A percentile compares a stretch with the other conserved stretches of the same genome.
Conservation (phyloP, 2,329 filamentous ascomycete genomes). For the Paracorniculantispora psalliotae region DNA sequence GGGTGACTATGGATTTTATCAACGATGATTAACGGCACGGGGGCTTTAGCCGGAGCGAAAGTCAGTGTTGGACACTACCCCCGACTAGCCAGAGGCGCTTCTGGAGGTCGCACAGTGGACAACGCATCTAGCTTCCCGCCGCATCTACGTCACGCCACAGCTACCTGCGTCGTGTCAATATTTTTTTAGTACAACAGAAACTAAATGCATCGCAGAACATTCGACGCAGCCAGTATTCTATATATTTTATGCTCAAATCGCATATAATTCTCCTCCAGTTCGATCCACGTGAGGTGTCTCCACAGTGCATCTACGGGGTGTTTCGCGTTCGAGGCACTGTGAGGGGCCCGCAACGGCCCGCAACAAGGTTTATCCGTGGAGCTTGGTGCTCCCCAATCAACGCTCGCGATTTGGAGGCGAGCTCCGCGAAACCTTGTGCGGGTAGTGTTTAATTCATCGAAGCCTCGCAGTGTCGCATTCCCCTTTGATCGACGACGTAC, state of each 20-base stretch:
- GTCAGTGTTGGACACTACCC: slow-evolving; percentile 8
- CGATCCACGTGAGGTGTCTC: slow-evolving; percentile 30
- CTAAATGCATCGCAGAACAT: not conserved
- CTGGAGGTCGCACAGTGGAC: slow-evolving; percentile 11
- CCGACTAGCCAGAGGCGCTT: slow-evolving; percentile 8
- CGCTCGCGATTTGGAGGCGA: not conserved
- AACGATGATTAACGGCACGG: slow-evolving; percentile 8
- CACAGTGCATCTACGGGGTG: slow-evolving; percentile 21
- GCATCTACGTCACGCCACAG: slow-evolving; percentile 7
- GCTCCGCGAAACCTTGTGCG: not conserved
- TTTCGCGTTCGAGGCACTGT: slow-evolving; percentile 21
- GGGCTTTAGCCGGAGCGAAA: slow-evolving; percentile 11
- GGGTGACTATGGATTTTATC: not conserved
- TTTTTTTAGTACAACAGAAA: not conserved
- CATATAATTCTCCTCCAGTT: slow-evolving; percentile 25
- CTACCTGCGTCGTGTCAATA: not conserved
- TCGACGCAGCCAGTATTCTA: not conserved
- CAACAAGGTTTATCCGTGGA: slow-evolving; percentile 26
- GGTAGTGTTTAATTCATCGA: not conserved
- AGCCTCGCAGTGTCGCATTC: not conserved
- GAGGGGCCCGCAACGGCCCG: slow-evolving; percentile 19
- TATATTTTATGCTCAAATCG: not conserved
- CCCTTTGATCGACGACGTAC: not conserved
- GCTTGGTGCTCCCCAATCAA: slow-evolving; percentile 9
- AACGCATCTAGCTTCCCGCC: not conserved